Percentiles rank a stretch among this genome's conserved stretches.
phyloP scores from a whole-genome alignment of 306 rosid species.

The Begonia fuchsioides region DNA sequence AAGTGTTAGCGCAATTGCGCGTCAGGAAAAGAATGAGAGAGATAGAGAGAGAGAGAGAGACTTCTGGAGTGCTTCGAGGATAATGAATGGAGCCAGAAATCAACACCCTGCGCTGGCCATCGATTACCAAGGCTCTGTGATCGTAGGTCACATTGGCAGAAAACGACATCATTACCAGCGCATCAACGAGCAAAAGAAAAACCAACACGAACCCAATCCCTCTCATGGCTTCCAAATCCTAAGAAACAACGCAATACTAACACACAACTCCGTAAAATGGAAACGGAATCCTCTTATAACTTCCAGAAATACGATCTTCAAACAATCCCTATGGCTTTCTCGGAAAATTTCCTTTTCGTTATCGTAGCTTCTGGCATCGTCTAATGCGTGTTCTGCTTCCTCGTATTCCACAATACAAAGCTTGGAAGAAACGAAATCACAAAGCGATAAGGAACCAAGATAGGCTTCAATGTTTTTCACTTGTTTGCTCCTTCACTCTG shows the following conservation, averaged over 20 bases:
- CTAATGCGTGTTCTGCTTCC: conserved; percentile 21
- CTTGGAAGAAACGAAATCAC: conserved; percentile 15
- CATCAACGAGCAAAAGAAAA: conserved; percentile 25
- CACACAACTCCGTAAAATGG: not conserved
- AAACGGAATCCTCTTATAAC: conserved; percentile 4
- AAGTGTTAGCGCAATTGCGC: too few relatives aligned
- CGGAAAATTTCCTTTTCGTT: conserved; percentile 12
- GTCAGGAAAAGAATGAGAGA: not conserved
- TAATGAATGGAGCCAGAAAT: conserved; percentile 91
- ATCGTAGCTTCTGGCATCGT: not conserved
- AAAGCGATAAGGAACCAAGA: conserved; percentile 1
- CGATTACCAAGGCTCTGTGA: conserved; percentile 65
- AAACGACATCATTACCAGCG: conserved; percentile 21
- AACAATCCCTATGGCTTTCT: conserved; percentile 11
- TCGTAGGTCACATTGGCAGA: conserved; percentile 63
- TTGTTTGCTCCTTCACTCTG: conserved; percentile 4
- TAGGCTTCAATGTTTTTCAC: conserved; percentile 2
- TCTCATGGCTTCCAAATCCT: conserved; percentile 24
- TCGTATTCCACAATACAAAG: conserved; percentile 10
- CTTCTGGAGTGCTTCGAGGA: conserved; percentile 93
- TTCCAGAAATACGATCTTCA: conserved; percentile 2
- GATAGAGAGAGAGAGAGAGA: conserved; percentile 8
- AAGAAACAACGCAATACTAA: not conserved
- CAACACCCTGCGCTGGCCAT: conserved; percentile 63
- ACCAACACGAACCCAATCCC: conserved; percentile 12